These are phyloP conservation scores for Solanum tarijense DNA, from an alignment of 257 asterid genomes.

Conservation along the genomic window DNA sequence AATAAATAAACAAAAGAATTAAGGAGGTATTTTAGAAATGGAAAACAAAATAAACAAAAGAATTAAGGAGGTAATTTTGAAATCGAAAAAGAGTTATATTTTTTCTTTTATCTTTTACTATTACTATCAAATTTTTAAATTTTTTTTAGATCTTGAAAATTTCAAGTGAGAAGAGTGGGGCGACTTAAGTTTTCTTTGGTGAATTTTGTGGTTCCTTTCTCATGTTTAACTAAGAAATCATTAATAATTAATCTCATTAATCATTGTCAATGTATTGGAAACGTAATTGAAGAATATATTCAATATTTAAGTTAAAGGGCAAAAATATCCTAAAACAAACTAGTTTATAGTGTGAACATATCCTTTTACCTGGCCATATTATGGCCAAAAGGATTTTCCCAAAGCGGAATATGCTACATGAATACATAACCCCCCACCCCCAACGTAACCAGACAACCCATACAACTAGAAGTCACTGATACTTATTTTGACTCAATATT, in stretches of 20 bases:
- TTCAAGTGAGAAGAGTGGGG: background rate
- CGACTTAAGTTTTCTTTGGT: accelerated
- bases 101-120: no score
- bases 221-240: background rate
- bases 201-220: background rate
- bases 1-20: background rate
- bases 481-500: background rate
- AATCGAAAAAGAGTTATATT: background rate
- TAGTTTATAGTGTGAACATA: no score
- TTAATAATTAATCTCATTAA: background rate
- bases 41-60: no score
- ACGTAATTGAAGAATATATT: no score
- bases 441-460: background rate
- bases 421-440: background rate
- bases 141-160: no score
- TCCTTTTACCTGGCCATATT: background rate
- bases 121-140: no score
- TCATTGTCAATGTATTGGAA: accelerated
- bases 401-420: background rate
- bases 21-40: no score
- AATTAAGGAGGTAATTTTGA: no score
- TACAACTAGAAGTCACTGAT: background rate
- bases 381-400: background rate
- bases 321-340: background rate
- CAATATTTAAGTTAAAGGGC: background rate